Evolutionary conservation across 1,139 yeast species (phyloP).

Genomic region (Sporopachydermia cereana): DNA sequence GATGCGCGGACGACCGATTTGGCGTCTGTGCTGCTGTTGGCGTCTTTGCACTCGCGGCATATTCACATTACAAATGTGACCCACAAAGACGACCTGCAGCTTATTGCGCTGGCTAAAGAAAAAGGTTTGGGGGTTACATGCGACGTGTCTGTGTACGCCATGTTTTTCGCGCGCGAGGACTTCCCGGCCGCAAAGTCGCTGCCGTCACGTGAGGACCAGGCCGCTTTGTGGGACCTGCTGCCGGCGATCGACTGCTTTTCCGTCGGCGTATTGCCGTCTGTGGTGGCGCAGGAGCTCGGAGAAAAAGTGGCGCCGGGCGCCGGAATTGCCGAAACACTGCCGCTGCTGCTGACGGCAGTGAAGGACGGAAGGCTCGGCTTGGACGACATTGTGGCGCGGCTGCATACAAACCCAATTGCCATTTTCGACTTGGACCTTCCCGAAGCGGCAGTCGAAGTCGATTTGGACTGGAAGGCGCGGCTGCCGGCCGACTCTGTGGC

Average conservation of each 20-base stretch:
- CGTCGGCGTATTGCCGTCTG: constrained; percentile 69
- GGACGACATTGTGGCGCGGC: constrained; percentile 57
- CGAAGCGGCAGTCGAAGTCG: constrained; percentile 64
- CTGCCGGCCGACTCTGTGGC: constrained; percentile 31
- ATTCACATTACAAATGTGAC: constrained; percentile 86
- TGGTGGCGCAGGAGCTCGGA: constrained; percentile 55
- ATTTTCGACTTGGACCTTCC: constrained; percentile 77
- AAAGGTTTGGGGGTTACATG: constrained; percentile 78
- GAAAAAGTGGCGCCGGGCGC: constrained; percentile 53
- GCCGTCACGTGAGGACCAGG: constrained; percentile 74
- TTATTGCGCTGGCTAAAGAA: constrained; percentile 77
- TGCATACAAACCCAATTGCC: constrained; percentile 72
- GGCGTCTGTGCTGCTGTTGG: constrained; percentile 82
- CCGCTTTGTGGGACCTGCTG: constrained; percentile 70
- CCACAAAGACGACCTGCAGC: constrained; percentile 67
- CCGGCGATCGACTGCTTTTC: constrained; percentile 75
- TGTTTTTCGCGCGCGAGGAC: constrained; percentile 66
- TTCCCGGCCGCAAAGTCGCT: constrained; percentile 59
- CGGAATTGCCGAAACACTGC: constrained; percentile 72
- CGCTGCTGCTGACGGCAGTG: constrained; percentile 75
- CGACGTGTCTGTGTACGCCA: constrained; percentile 74
- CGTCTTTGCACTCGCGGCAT: constrained; percentile 75
- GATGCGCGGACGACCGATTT: constrained; percentile 88
- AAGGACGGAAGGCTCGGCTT: constrained; percentile 59
- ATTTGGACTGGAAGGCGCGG: constrained; percentile 54